Conservation (phyloP, 768 basidiomycete species). For the Cytidiella melzeri region DNA sequence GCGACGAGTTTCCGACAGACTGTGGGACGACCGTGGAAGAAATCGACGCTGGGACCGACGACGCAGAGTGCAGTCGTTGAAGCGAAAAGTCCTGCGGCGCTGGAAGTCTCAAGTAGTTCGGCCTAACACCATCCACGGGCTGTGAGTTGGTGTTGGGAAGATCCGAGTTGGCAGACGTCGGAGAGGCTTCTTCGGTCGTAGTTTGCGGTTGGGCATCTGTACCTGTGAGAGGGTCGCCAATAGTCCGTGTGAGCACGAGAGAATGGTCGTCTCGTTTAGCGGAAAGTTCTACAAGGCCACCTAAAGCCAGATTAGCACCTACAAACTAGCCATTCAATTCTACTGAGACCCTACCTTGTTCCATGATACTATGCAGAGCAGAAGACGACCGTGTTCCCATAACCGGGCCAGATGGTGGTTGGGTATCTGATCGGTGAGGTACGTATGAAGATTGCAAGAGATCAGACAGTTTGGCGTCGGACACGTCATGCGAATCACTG, state of each 20-base stretch:
- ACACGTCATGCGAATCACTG: neutral
- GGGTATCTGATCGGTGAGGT: neutral
- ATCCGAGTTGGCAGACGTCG: neutral
- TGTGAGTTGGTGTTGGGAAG: neutral
- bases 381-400: conserved; percentile 27
- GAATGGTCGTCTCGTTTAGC: conserved; percentile 22
- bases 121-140: conserved; percentile 8
- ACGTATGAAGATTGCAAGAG: neutral
- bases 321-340: too few relatives aligned
- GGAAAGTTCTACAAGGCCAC: conserved; percentile 52
- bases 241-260: conserved; percentile 34
- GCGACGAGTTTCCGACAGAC: neutral
- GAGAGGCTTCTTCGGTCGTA: conserved; percentile 4
- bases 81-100: neutral
- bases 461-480: neutral
- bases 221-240: conserved; percentile 37
- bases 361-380: conserved; percentile 63
- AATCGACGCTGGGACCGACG: conserved; percentile 5
- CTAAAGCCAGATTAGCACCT: too few relatives aligned
- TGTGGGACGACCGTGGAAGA: conserved; percentile 17
- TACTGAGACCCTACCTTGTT: conserved; percentile 46
- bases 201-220: conserved; percentile 18
- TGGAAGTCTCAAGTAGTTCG: neutral
- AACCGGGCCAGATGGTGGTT: neutral
- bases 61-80: neutral